Evolutionary conservation across 2,329 filamentous ascomycete genomes (phyloP), one percentile per base, ranked within the genome.

Genomic region (Fonsecaea erecta): DNA sequence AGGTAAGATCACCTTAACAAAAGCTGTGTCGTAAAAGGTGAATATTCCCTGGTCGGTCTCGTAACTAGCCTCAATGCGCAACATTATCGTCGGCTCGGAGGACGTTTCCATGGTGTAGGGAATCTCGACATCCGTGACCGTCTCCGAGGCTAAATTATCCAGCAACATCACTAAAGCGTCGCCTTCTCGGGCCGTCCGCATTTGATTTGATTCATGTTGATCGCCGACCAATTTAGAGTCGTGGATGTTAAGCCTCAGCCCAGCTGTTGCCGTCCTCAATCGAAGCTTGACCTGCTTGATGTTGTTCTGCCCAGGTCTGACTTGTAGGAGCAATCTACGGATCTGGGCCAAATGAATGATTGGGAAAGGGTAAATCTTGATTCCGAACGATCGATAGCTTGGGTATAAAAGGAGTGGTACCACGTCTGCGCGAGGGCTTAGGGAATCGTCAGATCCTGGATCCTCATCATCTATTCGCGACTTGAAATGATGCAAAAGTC

Each of bases 41-140:
- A 92, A 91, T 7, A 80, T 82, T 2, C 88, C 90, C 1, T 85
- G 79, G 0, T 86, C 81, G 0, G 91, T 93, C 1, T 84, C 84
- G 73, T 95, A 96, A 0, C 81, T 83, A 9, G 93, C 82, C 69
- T 97, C 93, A n/a, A 94, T 78, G 67, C 88, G 89, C 62, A 94
- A 83, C 6, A 18, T 57, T 21, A 69, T 59, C 0, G 87, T 85
- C 1, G 97, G 85, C 37, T 88, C 88, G 2, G 84, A 83, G 0
- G 91, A 83, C 51, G 92, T 88, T 64, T 90, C 88, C 11, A 94
- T 83, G 0, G 90, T 93, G 72, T 96, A 99, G 0, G 93, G 94
- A 53, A 97, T 80, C 24, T 81, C 86, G 21, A 90, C 73, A 32
- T 74, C 74, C 32, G 76, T 75, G 18, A 71, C 74, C 1, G 75